A percentile compares a stretch with the other conserved stretches of the same genome.
Conservation (phyloP, 441 rosid genomes). For the Daphne laureola region DNA sequence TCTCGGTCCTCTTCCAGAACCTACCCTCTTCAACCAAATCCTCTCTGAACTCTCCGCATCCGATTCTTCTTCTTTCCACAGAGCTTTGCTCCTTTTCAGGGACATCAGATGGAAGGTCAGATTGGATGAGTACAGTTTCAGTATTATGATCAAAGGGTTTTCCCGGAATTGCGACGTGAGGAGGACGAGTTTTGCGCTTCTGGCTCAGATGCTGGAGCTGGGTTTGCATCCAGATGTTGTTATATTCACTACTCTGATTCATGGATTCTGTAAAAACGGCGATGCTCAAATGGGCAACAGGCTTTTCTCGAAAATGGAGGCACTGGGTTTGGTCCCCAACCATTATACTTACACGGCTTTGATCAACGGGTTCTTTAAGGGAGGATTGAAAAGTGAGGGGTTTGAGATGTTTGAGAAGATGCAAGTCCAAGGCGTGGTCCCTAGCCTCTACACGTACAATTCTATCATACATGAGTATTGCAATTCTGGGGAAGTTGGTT, state of each 20-base stretch:
- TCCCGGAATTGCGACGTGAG: conserved; percentile 50
- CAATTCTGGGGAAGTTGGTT: conserved; percentile 28
- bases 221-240: conserved; percentile 53
- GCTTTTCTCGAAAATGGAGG: conserved; percentile 47
- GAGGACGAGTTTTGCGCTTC: conserved; percentile 36
- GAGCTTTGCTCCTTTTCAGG: conserved; percentile 38
- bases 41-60: conserved; percentile 33
- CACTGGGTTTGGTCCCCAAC: conserved; percentile 55
- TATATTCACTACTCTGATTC: conserved; percentile 64
- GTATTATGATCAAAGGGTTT: conserved; percentile 65
- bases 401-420: conserved; percentile 58
- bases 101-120: conserved; percentile 22
- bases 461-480: conserved; percentile 46
- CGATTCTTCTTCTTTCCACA: conserved; percentile 30
- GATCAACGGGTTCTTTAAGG: conserved; percentile 59
- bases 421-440: conserved; percentile 48
- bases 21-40: conserved; percentile 38
- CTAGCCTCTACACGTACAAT: conserved; percentile 53
- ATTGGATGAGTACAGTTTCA: conserved; percentile 57
- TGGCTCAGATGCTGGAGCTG: conserved; percentile 34
- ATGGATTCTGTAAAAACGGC: conserved; percentile 73
- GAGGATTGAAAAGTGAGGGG: conserved; percentile 44
- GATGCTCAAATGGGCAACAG: conserved; percentile 39
- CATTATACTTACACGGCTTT: conserved; percentile 65
- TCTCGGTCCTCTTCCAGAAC: conserved; percentile 31